Base-by-base conservation (phyloP, 495 filamentous ascomycete genomes). In the Neurospora sp. region DNA sequence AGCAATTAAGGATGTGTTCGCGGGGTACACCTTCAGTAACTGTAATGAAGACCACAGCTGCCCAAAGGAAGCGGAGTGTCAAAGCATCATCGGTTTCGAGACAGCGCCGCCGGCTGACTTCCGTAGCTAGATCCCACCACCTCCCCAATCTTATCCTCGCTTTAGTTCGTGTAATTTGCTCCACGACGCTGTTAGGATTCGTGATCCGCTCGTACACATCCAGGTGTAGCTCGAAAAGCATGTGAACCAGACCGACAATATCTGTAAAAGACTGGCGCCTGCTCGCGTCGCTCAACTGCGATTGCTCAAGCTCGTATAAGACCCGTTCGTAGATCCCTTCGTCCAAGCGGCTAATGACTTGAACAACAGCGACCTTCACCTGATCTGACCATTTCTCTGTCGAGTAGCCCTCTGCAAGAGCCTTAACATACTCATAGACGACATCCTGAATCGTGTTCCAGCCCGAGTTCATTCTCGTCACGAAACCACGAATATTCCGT, bases 221-320 rank as follows among this genome's bases (percentile, higher is more conserved):
- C 2, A 99, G 85, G 77, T 98, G 93, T 10, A 99, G 84, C 80
- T 99, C 96, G 74, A 94, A 95, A 1, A 96, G 84, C 71, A 91
- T 90, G 77, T 98, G 89, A 1, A 91, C 85, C 79, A 95, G 88
- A n/a, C 88, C 84, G 72, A 85, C 83, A 8, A 84, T 74, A 69
- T 79, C 80, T n/a, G 49, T 42, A 16, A 79, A 16, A 9, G 70
- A 44, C 27, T 81, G 74, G 12, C 73, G 69, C 20, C 73, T 69
- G 39, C 82, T 71, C n/a, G 80, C 66, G 14, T 75, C 78, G 40
- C 70, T 69, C n/a, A 72, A 39, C 9, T 69, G 74, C 27, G 84
- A 76, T 5, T 74, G 40, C 69, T 79, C 77, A 2, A 90, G 79
- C 44, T 86, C 83, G 38, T 87, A 79, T 12, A 81, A 74, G 69